These are phyloP conservation scores for Paramecium primaurelia DNA, from an alignment of 73 alveolate genomes.

Conservation along the genomic window DNA sequence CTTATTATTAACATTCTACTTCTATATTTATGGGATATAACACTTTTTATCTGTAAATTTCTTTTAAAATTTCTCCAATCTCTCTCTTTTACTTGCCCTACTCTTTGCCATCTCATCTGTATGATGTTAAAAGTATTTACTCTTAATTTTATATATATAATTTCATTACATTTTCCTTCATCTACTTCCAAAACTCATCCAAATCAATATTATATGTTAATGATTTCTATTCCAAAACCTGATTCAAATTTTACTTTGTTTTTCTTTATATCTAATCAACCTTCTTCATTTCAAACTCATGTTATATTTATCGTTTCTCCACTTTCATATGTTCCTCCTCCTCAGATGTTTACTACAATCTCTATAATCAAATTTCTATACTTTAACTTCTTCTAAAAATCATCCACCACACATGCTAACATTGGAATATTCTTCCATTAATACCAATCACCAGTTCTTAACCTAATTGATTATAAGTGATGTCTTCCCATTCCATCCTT, in stretches of 20 bases:
- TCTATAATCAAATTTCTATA: neutral
- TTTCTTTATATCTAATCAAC: neutral
- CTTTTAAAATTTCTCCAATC: constrained; percentile 2
- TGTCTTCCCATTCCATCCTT: constrained; percentile 17
- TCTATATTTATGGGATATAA: neutral
- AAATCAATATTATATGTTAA: neutral
- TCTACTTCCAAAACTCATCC: constrained; percentile 15
- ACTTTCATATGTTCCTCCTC: constrained; percentile 1
- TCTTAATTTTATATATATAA: neutral
- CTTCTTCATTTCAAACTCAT: neutral
- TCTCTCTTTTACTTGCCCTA: neutral
- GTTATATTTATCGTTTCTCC: neutral
- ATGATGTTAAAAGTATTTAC: neutral
- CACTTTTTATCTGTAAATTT: neutral
- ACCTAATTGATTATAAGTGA: neutral
- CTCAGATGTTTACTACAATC: neutral
- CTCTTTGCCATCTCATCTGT: neutral
- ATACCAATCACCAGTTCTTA: constrained; percentile 36
- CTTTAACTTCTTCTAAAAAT: constrained; percentile 6
- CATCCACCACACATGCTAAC: neutral
- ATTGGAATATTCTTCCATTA: constrained; percentile 19
- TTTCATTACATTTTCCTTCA: neutral
- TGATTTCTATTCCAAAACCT: neutral
- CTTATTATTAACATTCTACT: neutral
- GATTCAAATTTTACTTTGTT: neutral